Base-by-base conservation (phyloP, 2,329 filamentous ascomycete genomes). In the Hymenoscyphus fructigenus region DNA sequence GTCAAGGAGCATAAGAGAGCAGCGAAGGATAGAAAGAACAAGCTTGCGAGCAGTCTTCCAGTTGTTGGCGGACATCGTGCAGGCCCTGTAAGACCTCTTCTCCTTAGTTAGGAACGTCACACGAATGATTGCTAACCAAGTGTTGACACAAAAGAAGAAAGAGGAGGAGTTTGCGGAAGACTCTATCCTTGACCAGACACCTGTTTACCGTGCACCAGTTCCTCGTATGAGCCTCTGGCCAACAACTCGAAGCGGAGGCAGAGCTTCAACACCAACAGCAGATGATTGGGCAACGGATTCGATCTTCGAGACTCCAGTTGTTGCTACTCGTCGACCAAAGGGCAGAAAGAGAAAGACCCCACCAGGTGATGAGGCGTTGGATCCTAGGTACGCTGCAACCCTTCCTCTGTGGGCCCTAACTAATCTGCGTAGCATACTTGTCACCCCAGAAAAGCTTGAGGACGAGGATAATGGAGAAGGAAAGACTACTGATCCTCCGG, bases 1-100 rank as follows among this genome's bases (percentile, higher is more conserved):
- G 84, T 88, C 65, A 96, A 95, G 76, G 88, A 93, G 73, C 82
- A 84, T 73, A 92, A 88, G 75, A 86, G 86, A 71, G 76, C 80
- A 23, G 63, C 68, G 14, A 73, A 72, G 61, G 71, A 72, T n/a
- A 62, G 32, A 57, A 72, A 67, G 59, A 68, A 60, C 56, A 63
- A 38, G 61, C 41, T 29, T 34, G 55, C 28, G 17, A 15, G 50
- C 14, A 32, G 60, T 34, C 41, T 38, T 57, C 55, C 55, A 32
- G 28, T 34, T 34, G 47, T 26, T 9, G 20, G 47, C 23, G 62
- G 63, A 17, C 64, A 60, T n/a, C 17, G 58, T 36, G 61, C 60
- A 26, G 9, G 41, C 47, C 62, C 66, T 56, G 70, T 71, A 63
- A 67, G 68, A 57, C 50, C 2, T 41, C 55, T 50, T 14, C 28